A percentile compares a stretch with the other conserved stretches of the same genome.
Conservation (phyloP, 495 filamentous ascomycete species). For the Cryomyces antarcticus region DNA sequence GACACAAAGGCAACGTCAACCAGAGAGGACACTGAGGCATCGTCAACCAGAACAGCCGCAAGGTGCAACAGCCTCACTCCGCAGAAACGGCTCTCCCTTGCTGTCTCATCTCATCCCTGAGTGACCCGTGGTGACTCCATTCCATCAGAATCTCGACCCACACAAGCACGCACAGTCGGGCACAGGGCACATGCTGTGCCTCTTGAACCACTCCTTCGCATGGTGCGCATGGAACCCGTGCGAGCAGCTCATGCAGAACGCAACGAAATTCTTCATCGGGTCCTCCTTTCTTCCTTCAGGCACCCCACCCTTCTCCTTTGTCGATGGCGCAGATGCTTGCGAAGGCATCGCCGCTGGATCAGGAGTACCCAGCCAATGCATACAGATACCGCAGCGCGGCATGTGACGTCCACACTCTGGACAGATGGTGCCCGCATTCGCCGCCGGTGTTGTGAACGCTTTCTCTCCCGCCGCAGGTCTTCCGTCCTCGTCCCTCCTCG, state of each 20-base stretch:
- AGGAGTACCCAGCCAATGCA: conserved; percentile 63
- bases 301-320: conserved; percentile 27
- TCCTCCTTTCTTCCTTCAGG: conserved; percentile 8
- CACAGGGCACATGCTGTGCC: conserved; percentile 66
- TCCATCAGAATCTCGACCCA: conserved; percentile 8
- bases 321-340: conserved; percentile 6
- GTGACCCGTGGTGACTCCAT: too few species aligned
- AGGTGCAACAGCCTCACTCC: too few species aligned
- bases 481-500: conserved; percentile 9
- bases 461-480: neutral
- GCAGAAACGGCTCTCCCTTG: too few species aligned
- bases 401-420: conserved; percentile 74
- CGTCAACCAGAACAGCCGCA: too few species aligned
- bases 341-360: conserved; percentile 27
- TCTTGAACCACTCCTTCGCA: conserved; percentile 68
- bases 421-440: conserved; percentile 40
- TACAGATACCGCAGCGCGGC: conserved; percentile 75
- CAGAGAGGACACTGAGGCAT: too few species aligned
- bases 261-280: conserved; percentile 33
- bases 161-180: conserved; percentile 79
- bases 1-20: too few species aligned
- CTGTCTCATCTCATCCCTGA: too few species aligned
- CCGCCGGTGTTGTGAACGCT: neutral
- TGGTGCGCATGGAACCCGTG: conserved; percentile 84
- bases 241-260: conserved; percentile 73